phyloP scores from a whole-genome alignment of 768 basidiomycete genomes.

The Lentinula guzmanii region DNA sequence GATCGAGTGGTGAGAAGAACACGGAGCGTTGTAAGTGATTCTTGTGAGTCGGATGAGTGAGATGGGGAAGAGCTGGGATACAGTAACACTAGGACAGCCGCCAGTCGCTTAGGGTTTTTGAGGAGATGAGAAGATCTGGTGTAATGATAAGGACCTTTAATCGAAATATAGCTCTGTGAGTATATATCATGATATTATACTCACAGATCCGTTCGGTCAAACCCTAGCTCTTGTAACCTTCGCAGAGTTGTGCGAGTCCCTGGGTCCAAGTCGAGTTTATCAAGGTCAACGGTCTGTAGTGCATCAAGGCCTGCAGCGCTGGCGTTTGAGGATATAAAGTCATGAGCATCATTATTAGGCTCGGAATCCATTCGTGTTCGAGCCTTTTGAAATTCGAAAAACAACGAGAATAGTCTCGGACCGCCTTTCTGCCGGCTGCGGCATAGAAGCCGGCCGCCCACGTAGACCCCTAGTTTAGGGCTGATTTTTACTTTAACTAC shows the following conservation, averaged over 20 bases:
- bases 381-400: too few species aligned
- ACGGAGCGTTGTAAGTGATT: slow-evolving; percentile 30
- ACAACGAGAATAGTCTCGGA: too few species aligned
- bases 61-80: slow-evolving; percentile 39
- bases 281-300: background rate
- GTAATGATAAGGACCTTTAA: too few species aligned
- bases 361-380: too few species aligned
- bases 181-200: slow-evolving; percentile 21
- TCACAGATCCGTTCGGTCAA: slow-evolving; percentile 45
- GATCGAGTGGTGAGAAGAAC: slow-evolving; percentile 86
- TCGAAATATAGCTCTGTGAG: too few species aligned
- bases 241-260: slow-evolving; percentile 5
- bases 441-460: background rate
- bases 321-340: background rate
- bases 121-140: slow-evolving; percentile 24
- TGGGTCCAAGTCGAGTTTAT: background rate
- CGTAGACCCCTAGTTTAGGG: background rate
- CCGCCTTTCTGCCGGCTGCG: background rate
- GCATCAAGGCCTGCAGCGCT: background rate
- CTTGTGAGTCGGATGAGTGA: too few species aligned
- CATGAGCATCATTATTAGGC: too few species aligned
- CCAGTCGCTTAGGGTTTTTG: slow-evolving; percentile 30
- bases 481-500: too few species aligned
- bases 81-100: slow-evolving; percentile 74
- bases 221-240: slow-evolving; percentile 27